Percentiles rank a stretch among this genome's conserved stretches.
Conservation (phyloP, 208 protist genomes). For the Vickermania ingenoplastis region DNA sequence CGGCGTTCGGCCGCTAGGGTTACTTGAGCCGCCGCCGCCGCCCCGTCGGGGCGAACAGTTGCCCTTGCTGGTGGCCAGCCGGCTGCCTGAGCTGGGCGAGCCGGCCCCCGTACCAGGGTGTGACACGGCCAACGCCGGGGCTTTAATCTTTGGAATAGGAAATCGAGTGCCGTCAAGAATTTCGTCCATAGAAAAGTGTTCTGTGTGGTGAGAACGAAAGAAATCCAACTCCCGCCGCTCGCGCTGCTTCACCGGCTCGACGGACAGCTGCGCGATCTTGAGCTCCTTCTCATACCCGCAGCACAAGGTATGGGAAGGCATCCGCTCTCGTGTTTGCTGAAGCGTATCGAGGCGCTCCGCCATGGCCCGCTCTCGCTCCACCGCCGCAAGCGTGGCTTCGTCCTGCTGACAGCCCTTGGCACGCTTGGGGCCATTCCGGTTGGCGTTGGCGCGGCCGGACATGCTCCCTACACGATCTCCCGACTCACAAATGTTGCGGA, state of each 20-base stretch:
- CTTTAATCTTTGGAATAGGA: not conserved
- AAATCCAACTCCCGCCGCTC: conserved; percentile 33
- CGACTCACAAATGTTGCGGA: not conserved
- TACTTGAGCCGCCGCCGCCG: not conserved
- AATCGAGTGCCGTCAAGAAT: conserved; percentile 25
- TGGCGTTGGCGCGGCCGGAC: conserved; percentile 17
- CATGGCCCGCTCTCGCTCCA: conserved; percentile 17
- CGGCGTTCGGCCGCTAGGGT: not conserved
- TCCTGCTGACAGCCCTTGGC: conserved; percentile 7
- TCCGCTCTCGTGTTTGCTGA: conserved; percentile 20
- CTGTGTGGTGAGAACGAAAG: conserved; percentile 35
- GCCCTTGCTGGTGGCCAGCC: not conserved
- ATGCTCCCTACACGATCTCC: conserved; percentile 17
- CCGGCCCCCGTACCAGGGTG: not conserved
- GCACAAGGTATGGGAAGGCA: conserved; percentile 23
- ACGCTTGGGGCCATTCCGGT: conserved; percentile 3
- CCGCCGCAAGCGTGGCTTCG: conserved; percentile 12
- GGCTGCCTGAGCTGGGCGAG: not conserved
- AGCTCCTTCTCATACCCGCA: conserved; percentile 27
- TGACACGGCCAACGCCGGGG: not conserved
- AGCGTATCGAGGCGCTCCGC: conserved; percentile 31
- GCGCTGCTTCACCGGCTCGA: conserved; percentile 24
- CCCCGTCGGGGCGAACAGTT: not conserved
- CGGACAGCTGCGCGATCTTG: conserved; percentile 12
- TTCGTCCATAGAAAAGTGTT: conserved; percentile 58